Evolutionary conservation across 192 early-diverging fungal genomes (phyloP).

Genomic region (Dimargaris xerosporica): DNA sequence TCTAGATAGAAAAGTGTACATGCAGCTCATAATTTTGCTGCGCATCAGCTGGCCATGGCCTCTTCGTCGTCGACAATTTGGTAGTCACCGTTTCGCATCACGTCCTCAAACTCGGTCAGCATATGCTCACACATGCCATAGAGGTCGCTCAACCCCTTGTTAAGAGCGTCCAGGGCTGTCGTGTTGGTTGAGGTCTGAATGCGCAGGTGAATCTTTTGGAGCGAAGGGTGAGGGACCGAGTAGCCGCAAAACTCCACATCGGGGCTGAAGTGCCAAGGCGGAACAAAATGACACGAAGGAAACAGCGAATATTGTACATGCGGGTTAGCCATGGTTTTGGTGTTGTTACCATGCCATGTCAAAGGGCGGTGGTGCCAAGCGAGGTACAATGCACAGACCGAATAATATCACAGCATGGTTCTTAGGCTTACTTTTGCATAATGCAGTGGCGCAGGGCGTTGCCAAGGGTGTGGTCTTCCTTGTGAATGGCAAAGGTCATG

Average conservation of each 20-base stretch:
- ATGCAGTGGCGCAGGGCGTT: constrained; percentile 84
- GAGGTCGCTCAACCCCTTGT: constrained; percentile 78
- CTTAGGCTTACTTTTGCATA: too few species aligned
- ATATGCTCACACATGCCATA: constrained; percentile 54
- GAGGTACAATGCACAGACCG: too few species aligned
- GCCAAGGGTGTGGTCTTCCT: constrained; percentile 96
- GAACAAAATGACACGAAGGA: too few species aligned
- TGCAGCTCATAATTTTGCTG: too few species aligned
- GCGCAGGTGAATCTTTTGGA: constrained; percentile 76
- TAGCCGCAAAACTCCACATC: constrained; percentile 88
- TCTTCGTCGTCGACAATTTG: constrained; percentile 13
- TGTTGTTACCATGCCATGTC: too few species aligned
- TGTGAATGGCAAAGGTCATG: constrained; percentile 74
- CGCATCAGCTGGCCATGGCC: too few species aligned
- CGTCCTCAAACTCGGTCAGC: constrained; percentile 39
- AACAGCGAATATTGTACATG: too few species aligned
- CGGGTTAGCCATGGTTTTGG: too few species aligned
- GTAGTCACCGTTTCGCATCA: constrained; percentile 40
- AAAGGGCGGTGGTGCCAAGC: too few species aligned
- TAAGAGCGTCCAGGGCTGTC: constrained; percentile 68
- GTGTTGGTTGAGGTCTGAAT: constrained; percentile 83
- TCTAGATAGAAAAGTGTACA: too few species aligned
- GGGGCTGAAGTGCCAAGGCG: too few species aligned
- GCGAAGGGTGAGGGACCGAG: constrained; percentile 93
- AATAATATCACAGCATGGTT: too few species aligned